Evolutionary conservation across 176 grass and related monocot genomes (phyloP), one percentile per base, ranked within the genome.

Genomic region (Tuctoria greenei): DNA sequence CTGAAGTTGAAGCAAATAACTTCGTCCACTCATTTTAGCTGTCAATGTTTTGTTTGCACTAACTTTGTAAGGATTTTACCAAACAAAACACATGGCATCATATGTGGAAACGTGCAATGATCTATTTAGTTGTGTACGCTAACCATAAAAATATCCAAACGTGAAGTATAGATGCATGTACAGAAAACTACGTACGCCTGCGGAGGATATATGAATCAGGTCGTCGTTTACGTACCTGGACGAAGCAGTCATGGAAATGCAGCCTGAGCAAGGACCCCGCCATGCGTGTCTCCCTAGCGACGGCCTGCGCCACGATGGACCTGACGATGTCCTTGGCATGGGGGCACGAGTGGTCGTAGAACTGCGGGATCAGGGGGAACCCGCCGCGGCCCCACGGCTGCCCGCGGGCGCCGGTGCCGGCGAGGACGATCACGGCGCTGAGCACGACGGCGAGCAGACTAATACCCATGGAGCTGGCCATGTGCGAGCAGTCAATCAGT

Each of bases 261-360:
- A 85, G 73, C 88, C 91, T 88, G 67, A 94, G 60, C 17, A 94
- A 63, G 44, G 85, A 94, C 39, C 88, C 91, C 14, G 91, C 91
- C 85, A 94, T 94, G 81, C 91, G 90, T 17, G 88, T 57, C 80
- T 94, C 91, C 71, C 64, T 83, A 36, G 91, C 85, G 45, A 94
- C 88, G 31, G 91, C 91, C 51, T 74, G 18, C 8, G 85, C 81
- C 51, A 94, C 88, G 13, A 91, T 65, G 74, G 88, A 81, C 71
- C 64, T 79, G 18, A 94, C 85, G 56, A 91, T 94, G 61, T 88
- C 82, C 83, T 91, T 83, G 0, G 82, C 91, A 37, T 71, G 36
- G 1, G 88, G 91, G 79, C 91, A 93, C 1, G 91, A 94, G 47
- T 88, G 84, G 52, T 91, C 88, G 8, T 94, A 94, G 52, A 88